Base-by-base conservation (phyloP, 1,284 basidiomycete genomes). In the Sporisorium iseilematis-ciliati region DNA sequence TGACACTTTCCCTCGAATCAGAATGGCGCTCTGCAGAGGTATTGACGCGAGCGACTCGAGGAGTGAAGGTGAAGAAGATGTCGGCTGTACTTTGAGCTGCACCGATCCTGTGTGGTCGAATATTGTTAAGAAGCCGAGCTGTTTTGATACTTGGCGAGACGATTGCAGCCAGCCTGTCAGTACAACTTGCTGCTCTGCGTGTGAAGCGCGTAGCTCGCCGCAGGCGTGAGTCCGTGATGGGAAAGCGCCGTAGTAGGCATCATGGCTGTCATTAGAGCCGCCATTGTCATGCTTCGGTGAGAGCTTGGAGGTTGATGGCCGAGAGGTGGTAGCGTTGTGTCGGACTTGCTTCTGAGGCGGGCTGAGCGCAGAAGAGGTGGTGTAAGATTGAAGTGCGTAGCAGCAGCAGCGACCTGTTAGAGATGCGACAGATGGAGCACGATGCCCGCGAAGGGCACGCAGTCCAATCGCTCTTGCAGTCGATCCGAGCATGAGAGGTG, bases 111-210 rank as follows among this genome's bases (percentile, higher is more conserved):
- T 89, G 51, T 90, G 88, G 84, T 95, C 93, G 78, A 90, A 91
- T 77, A 97, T 88, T 23, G 91, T 91, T 86, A 91, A 90, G 87
- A 94, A 93, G 55, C 91, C 91, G 82, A 93, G 83, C 76, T 85
- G 87, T 86, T 89, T 91, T 86, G 87, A 88, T 16, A 91, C 75
- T 4, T 64, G 92, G 90, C 92, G 89, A 84, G 90, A 90, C 68
- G 90, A 88, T 72, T 91, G 89, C 75, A 93, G 86, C 91, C 92
- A 93, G 42, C 93, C 93, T 20, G 91, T 88, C 51, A 95, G 87
- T 70, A 91, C 87, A 74, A 94, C 92, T 59, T 84, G 84, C 38
- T 87, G 80, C 67, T 90, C 92, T 57, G 87, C 89, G 82, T 91
- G 87, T 23, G 81, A 78, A 50, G 88, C 80, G 69, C 88, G 87